A percentile compares a stretch with the other conserved stretches of the same genome.
Evolutionary conservation across 176 grass and related monocot genomes (phyloP).

Genomic region (Phragmites australis): DNA sequence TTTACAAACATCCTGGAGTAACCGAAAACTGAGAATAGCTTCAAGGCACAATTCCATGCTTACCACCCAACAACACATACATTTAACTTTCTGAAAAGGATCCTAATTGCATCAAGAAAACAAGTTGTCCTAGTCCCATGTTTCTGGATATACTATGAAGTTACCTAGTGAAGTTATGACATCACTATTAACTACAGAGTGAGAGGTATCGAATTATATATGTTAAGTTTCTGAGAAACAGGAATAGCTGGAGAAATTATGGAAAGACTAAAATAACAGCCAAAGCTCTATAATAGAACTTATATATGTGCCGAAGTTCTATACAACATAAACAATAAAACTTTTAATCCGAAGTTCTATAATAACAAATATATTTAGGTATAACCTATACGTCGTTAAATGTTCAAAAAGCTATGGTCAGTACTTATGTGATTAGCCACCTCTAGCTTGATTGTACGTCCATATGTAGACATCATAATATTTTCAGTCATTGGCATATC

Average conservation of each 20-base stretch:
- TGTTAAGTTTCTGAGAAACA: conserved; percentile 14
- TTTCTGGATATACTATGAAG: background rate
- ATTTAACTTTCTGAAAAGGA: conserved; percentile 30
- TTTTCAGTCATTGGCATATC: background rate
- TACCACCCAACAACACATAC: background rate
- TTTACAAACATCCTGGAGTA: background rate
- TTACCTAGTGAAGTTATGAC: no score
- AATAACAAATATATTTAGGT: background rate
- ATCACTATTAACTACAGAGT: background rate
- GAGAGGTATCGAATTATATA: background rate
- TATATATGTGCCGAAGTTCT: background rate
- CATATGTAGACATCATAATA: conserved; percentile 3
- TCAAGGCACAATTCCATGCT: conserved; percentile 6
- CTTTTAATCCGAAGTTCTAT: background rate
- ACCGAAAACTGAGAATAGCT: background rate
- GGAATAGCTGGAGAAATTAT: background rate
- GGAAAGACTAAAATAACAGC: conserved; percentile 15
- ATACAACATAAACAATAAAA: background rate
- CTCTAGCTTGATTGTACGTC: background rate
- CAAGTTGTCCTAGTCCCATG: background rate
- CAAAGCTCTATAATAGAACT: conserved; percentile 9
- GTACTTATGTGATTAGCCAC: background rate
- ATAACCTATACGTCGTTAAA: background rate
- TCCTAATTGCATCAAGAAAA: background rate
- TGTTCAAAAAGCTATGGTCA: background rate